Base-by-base conservation (phyloP, 225 moss, liverwort and hornwort genomes). In the Climacium dendroides region DNA sequence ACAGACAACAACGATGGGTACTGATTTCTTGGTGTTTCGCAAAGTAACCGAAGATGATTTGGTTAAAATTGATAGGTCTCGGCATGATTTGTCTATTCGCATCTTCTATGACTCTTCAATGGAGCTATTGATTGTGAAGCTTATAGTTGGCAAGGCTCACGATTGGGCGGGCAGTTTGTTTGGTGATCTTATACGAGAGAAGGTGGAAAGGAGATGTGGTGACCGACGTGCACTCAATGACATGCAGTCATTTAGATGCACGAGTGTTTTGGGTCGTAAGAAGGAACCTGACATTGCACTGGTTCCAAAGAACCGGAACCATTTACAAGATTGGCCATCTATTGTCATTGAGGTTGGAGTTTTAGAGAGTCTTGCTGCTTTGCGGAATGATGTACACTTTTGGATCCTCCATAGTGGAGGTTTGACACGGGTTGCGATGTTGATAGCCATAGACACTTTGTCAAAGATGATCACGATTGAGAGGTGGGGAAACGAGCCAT, bases 241-340 rank as follows among this genome's bases (percentile, higher is more conserved):
- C 1, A 41, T 41, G 25, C 7, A 24, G 25, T 6, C 41, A 39
- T 69, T 69, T 39, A 0, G 0, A 39, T 69, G 23, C 24, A 23
- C 13, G n/a, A n/a, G n/a, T n/a, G n/a, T n/a, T 0, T 13, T 15
- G 1, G 13, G 14, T 4, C 11, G 1, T 14, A 0, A 41, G 0
- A 70, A 70, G 3, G 25, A 70, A 41, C 15, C 4, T 5, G 7
- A 70, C 13, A 9, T 41, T 6, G 5, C 22, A 2, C 37, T 66
- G 22, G 22, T 23, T 37, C 37, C 12, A 12, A 66, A 37, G 7
- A 67, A 5, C 4, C 23, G 6, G n/a, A 67, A 67, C 6, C 4
- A 1, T 20, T 2, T 37, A 22, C 0, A 12, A 4, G 22, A 67
- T 67, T 67, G 37, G 67, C 4, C 7, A 0, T 67, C 37, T 0